phyloP scores from a whole-genome alignment of 768 basidiomycete genomes.

The Leucocoprinus sp. region DNA sequence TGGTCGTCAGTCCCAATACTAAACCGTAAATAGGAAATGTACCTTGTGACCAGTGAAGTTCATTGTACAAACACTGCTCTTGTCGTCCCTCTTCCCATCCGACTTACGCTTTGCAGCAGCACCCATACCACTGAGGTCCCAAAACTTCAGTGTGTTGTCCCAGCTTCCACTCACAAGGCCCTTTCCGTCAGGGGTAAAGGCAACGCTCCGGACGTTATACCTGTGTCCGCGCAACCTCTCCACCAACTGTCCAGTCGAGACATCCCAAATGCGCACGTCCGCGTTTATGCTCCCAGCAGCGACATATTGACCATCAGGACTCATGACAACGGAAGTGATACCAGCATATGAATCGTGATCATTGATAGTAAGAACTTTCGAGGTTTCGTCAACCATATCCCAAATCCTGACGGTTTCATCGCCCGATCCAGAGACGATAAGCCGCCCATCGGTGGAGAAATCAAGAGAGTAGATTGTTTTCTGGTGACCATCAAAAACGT shows the following conservation, averaged over 20 bases:
- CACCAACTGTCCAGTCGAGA: conserved; percentile 48
- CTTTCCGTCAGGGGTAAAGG: conserved; percentile 90
- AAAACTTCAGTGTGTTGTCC: conserved; percentile 77
- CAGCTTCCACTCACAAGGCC: conserved; percentile 83
- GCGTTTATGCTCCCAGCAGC: conserved; percentile 61
- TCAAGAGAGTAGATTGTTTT: conserved; percentile 91
- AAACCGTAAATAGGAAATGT: conserved; percentile 12
- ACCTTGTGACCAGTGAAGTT: conserved; percentile 83
- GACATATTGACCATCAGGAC: conserved; percentile 60
- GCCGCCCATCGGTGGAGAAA: conserved; percentile 72
- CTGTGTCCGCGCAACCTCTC: conserved; percentile 68
- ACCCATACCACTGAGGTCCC: conserved; percentile 64
- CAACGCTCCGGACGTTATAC: conserved; percentile 76
- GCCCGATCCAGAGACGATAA: conserved; percentile 84
- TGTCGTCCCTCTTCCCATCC: conserved; percentile 61
- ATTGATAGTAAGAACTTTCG: conserved; percentile 31
- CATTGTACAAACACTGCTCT: conserved; percentile 47
- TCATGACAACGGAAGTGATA: conserved; percentile 67
- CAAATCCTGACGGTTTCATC: conserved; percentile 39
- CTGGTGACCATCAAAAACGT: conserved; percentile 75
- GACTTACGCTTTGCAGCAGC: conserved; percentile 7
- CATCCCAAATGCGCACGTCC: conserved; percentile 72
- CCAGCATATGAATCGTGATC: conserved; percentile 46
- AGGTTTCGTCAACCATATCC: conserved; percentile 26
- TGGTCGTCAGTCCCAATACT: conserved; percentile 27